Percentiles rank a stretch among this genome's conserved stretches.
phyloP scores from a whole-genome alignment of 179 eudicot species.

The Corrigiola litoralis region DNA sequence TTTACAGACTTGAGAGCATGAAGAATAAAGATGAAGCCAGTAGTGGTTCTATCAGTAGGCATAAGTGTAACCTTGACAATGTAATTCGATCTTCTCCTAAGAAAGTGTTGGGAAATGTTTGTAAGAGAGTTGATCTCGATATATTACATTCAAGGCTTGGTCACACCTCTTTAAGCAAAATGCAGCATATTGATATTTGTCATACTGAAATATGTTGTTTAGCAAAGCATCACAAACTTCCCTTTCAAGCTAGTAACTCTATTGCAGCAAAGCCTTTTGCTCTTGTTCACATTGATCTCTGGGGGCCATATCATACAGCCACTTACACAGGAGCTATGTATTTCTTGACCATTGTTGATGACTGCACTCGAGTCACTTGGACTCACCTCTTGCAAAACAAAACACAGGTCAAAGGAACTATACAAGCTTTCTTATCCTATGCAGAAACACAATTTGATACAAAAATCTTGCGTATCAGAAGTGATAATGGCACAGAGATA shows the following conservation, averaged over 20 bases:
- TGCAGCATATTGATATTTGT: not conserved
- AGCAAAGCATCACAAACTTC: not conserved
- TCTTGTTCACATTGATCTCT: constrained; percentile 3
- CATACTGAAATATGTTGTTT: not conserved
- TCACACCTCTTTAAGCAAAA: not conserved
- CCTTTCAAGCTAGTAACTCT: not conserved
- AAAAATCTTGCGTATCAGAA: not conserved
- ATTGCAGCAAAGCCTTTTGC: not conserved
- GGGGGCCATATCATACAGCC: constrained; percentile 2
- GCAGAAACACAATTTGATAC: not conserved
- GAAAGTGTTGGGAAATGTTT: not conserved
- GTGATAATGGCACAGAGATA: not conserved
- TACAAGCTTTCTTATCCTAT: not conserved
- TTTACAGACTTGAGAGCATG: not conserved
- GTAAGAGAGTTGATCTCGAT: not conserved
- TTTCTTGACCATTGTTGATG: constrained; percentile 16
- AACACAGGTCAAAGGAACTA: not conserved
- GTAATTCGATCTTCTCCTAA: not conserved
- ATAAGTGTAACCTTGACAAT: too few species aligned
- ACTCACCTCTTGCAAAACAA: not conserved
- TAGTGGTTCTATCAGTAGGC: too few species aligned
- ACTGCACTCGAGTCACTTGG: constrained; percentile 7
- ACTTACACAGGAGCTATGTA: not conserved
- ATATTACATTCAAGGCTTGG: not conserved
- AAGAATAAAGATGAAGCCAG: too few species aligned